Percentiles rank a stretch among this genome's conserved stretches.
These are phyloP conservation scores for Cucurbita moschata DNA, from an alignment of 306 rosid species.

Conservation along the genomic window DNA sequence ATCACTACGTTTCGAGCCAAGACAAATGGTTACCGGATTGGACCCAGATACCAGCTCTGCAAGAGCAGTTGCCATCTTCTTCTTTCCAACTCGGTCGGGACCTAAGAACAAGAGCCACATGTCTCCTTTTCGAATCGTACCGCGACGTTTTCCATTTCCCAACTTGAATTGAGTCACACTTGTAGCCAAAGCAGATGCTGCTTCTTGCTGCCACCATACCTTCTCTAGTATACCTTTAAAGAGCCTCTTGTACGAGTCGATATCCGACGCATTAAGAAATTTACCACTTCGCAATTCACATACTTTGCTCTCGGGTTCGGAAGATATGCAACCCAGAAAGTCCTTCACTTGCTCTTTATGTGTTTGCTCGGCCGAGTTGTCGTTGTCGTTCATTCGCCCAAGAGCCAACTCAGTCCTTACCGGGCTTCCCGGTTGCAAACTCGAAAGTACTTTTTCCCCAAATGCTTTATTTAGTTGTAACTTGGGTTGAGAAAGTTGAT, in stretches of 20 bases:
- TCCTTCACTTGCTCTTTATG: constrained; percentile 46
- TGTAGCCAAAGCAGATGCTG: constrained; percentile 75
- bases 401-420: constrained; percentile 68
- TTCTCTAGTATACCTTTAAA: constrained; percentile 58
- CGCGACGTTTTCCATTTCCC: constrained; percentile 53
- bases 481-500: constrained; percentile 49
- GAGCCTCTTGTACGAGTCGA: constrained; percentile 71
- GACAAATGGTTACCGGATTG: constrained; percentile 43
- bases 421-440: constrained; percentile 27
- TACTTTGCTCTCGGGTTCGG: constrained; percentile 49
- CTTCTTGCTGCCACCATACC: constrained; percentile 99
- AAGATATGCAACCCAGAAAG: constrained; percentile 49
- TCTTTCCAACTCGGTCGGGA: constrained; percentile 81
- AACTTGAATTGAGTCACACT: constrained; percentile 60
- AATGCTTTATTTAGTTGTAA: constrained; percentile 45
- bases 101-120: constrained; percentile 80
- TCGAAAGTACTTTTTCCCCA: constrained; percentile 19
- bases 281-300: constrained; percentile 38
- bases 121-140: constrained; percentile 50
- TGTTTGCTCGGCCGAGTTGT: constrained; percentile 21
- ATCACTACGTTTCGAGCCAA: constrained; percentile 40
- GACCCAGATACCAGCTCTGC: constrained; percentile 67
- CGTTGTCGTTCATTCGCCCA: constrained; percentile 42
- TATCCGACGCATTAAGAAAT: constrained; percentile 25
- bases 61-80: constrained; percentile 85